phyloP scores from a whole-genome alignment of 2,329 filamentous ascomycete genomes.

The Colletotrichum musae region DNA sequence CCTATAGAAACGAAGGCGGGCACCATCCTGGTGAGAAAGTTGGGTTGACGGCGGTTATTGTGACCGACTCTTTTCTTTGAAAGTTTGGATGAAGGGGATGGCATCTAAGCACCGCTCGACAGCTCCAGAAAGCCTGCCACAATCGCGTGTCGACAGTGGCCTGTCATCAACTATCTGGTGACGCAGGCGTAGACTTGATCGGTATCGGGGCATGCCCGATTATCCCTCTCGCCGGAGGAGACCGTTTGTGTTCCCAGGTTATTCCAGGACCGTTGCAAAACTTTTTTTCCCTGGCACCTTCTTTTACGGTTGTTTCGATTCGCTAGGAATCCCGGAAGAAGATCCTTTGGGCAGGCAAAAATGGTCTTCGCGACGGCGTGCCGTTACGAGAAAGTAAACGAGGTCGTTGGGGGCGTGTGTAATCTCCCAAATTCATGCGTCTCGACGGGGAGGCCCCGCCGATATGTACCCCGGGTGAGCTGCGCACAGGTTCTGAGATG shows the following conservation, averaged over 20 bases:
- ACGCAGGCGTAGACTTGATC: conserved; percentile 1
- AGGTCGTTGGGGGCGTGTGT: conserved; percentile 23
- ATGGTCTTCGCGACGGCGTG: conserved; percentile 5
- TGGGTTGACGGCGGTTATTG: conserved; percentile 34
- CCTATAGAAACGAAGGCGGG: conserved; percentile 20
- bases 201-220: not conserved
- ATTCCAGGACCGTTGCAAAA: conserved; percentile 12
- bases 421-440: conserved; percentile 41
- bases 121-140: not conserved
- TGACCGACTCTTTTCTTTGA: conserved; percentile 3
- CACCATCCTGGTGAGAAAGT: conserved; percentile 12
- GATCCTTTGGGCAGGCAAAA: conserved; percentile 12
- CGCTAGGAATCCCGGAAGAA: conserved; percentile 25
- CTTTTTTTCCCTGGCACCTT: not conserved
- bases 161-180: not conserved
- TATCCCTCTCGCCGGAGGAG: conserved; percentile 12
- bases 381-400: not conserved
- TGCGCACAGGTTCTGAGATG: conserved; percentile 10
- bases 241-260: conserved; percentile 7
- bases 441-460: conserved; percentile 37
- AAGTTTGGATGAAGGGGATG: conserved; percentile 23
- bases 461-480: conserved; percentile 14
- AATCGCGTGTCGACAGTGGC: not conserved
- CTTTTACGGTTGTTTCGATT: conserved; percentile 37
- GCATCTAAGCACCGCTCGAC: not conserved